Conservation (phyloP, 2,329 filamentous ascomycete genomes). For the Xenoacremonium recifei region DNA sequence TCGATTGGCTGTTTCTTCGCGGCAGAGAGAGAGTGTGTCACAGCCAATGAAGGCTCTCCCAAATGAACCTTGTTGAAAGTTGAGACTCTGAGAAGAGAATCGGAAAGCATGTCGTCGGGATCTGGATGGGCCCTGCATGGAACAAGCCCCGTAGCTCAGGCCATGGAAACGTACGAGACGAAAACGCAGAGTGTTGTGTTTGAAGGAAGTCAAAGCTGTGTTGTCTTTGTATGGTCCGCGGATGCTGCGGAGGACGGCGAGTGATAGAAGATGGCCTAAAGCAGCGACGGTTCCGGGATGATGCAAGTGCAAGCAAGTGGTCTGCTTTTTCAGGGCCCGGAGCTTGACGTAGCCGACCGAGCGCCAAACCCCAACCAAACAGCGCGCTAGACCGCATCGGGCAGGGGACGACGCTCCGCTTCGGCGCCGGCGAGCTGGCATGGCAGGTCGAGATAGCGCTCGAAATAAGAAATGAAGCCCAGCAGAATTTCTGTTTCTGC, state of each 20-base stretch:
- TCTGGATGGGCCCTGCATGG: not conserved
- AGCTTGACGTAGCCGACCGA: conserved; percentile 12
- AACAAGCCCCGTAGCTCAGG: not conserved
- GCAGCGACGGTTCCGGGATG: not conserved
- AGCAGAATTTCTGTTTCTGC: not conserved
- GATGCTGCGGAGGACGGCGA: no score
- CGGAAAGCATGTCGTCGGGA: not conserved
- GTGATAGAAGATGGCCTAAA: no score
- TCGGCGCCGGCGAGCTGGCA: not conserved
- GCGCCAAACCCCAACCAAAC: conserved; percentile 8
- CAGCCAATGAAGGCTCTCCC: not conserved
- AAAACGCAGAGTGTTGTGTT: not conserved
- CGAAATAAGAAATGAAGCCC: conserved; percentile 5
- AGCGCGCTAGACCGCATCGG: conserved; percentile 8
- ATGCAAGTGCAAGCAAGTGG: conserved; percentile 9
- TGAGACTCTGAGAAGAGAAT: not conserved
- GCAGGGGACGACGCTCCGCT: conserved; percentile 7
- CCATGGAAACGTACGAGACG: not conserved
- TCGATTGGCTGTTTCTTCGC: not conserved
- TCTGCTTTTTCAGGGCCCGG: conserved; percentile 16
- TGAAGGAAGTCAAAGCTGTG: no score
- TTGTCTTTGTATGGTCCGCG: no score
- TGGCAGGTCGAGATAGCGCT: conserved; percentile 1
- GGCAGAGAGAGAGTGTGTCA: not conserved
- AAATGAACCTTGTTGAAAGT: not conserved